Evolutionary conservation across 2,329 filamentous ascomycete genomes (phyloP).

Genomic region (Clarireedia hainanense): DNA sequence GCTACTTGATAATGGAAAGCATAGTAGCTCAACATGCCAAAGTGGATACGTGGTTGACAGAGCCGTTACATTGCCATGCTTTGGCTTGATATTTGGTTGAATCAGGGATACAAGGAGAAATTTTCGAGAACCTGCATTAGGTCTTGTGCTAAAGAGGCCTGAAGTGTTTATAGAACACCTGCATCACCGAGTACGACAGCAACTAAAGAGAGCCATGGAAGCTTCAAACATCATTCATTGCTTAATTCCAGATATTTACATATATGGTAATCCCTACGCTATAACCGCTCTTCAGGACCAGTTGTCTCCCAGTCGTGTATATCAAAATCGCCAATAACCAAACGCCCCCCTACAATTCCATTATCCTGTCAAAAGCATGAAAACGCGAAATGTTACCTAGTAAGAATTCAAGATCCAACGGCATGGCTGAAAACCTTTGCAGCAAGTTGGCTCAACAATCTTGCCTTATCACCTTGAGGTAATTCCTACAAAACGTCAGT

Average conservation of each 20-base stretch:
- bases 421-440: conserved; percentile 58
- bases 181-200: too few relatives aligned
- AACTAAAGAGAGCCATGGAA: too few relatives aligned
- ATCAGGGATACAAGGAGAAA: too few relatives aligned
- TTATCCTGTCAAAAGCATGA: neutral
- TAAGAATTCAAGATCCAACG: conserved; percentile 38
- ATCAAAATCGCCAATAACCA: neutral
- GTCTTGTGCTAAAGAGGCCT: too few relatives aligned
- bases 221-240: too few relatives aligned
- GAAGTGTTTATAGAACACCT: too few relatives aligned
- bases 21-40: too few relatives aligned
- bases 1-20: too few relatives aligned
- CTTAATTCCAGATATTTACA: neutral
- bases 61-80: too few relatives aligned
- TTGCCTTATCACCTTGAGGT: conserved; percentile 72
- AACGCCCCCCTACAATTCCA: neutral
- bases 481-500: conserved; percentile 42
- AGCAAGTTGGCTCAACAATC: conserved; percentile 75
- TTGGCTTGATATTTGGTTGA: too few relatives aligned
- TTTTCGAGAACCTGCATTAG: too few relatives aligned
- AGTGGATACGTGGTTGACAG: too few relatives aligned
- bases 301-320: neutral
- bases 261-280: neutral
- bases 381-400: neutral
- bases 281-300: neutral